Conservation (phyloP, 805 yeast species). For the Candida succiphila region DNA sequence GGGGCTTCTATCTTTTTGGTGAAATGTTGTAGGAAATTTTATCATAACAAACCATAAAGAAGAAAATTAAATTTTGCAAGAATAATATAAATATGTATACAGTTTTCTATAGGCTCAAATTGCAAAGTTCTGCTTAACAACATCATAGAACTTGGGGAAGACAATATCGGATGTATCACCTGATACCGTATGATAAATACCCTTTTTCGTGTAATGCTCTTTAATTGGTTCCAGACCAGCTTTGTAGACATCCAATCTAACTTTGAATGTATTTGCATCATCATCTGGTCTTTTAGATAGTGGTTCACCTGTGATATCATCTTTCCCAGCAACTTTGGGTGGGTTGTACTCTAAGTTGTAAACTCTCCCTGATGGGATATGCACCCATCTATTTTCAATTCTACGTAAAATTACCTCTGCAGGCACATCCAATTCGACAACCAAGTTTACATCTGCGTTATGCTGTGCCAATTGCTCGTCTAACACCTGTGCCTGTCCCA, state of each 20-base stretch:
- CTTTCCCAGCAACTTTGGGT: conserved; percentile 71
- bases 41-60: too few species aligned
- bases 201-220: conserved; percentile 41
- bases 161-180: conserved; percentile 83
- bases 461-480: conserved; percentile 30
- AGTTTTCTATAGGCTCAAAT: too few species aligned
- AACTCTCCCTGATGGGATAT: conserved; percentile 74
- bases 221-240: conserved; percentile 52
- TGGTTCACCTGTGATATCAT: conserved; percentile 86
- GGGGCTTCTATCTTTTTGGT: too few species aligned
- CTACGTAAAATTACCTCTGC: conserved; percentile 70
- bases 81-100: too few species aligned
- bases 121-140: too few species aligned
- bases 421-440: conserved; percentile 86
- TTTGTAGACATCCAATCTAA: conserved; percentile 56
- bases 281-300: conserved; percentile 77
- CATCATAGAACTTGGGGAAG: conserved; percentile 66
- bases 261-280: conserved; percentile 59
- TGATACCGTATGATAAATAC: conserved; percentile 43
- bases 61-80: too few species aligned
- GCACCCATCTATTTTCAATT: conserved; percentile 81
- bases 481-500: conserved; percentile 56
- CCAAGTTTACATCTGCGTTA: conserved; percentile 49
- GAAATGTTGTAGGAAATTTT: too few species aligned
- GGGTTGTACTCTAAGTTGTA: conserved; percentile 85